Evolutionary conservation across 2,329 filamentous ascomycete genomes (phyloP), one percentile per base, ranked within the genome.

Genomic region (Emydomyces testavorans): DNA sequence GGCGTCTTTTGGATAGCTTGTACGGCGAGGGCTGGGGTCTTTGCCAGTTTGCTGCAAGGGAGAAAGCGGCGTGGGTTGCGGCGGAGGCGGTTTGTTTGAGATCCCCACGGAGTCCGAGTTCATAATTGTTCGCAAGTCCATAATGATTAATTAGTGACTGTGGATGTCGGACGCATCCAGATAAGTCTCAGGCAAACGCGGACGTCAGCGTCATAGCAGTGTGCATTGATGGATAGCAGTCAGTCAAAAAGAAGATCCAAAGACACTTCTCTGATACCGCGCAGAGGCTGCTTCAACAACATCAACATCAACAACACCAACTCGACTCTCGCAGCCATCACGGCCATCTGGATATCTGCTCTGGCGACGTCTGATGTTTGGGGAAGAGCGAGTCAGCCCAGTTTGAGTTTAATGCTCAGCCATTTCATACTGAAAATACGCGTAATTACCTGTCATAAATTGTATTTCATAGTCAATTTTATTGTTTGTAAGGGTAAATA

Each of bases 81-180:
- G 18, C 26, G 21, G 42, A 10, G 42, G 50, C 32, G 42, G 44
- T 32, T 28, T 37, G 35, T 13, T 43, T 29, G 40, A 57, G 63
- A 58, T 20, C 54, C 54, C 56, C 58, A 60, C 50, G 54, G 58
- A 39, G 57, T 70, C 67, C 54, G 47, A 68, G 59, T 74, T 74
- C 65, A 75, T 71, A 57, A 75, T 74, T 48, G 69, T 71, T 60
- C 70, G 68, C 59, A 75, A 66, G 62, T 75, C 72, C 72, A 75
- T 74, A 31, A 23, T 34, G n/a, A n/a, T n/a, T n/a, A n/a, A n/a
- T n/a, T n/a, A n/a, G n/a, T n/a, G 58, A 59, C 62, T 50, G 42
- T 52, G 53, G 29, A 15, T 16, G 4, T n/a, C n/a, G n/a, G n/a
- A 15, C 2, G n/a, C 32, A 28, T 38, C 34, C 34, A 38, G 15